Evolutionary conservation across 176 grass and related monocot genomes (phyloP).

Genomic region (Aegilops umbellulata): DNA sequence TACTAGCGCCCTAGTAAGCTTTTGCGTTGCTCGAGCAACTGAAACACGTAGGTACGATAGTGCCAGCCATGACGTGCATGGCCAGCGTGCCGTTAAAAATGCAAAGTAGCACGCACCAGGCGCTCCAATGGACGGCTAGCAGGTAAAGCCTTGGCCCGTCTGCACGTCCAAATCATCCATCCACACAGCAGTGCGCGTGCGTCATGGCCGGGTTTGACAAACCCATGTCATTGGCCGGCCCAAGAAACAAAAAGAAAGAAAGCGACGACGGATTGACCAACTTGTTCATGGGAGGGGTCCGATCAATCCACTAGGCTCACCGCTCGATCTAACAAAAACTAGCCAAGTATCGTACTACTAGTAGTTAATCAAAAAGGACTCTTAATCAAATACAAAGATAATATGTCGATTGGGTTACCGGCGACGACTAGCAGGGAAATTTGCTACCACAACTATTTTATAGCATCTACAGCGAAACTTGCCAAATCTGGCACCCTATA

Average conservation of each 20-base stretch:
- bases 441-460: too few species aligned
- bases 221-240: neutral
- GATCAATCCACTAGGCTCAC: neutral
- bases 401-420: too few species aligned
- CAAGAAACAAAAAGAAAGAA: neutral
- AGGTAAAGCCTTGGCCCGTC: slow-evolving; percentile 9
- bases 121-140: slow-evolving; percentile 23
- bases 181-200: neutral
- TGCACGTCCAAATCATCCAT: slow-evolving; percentile 38
- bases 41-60: neutral
- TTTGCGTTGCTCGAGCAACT: neutral
- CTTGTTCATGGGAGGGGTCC: neutral
- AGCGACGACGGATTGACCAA: neutral
- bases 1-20: neutral
- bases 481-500: too few species aligned
- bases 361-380: too few species aligned
- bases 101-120: neutral
- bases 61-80: slow-evolving; percentile 13
- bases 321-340: neutral
- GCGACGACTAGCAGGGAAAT: too few species aligned
- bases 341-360: neutral
- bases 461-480: too few species aligned
- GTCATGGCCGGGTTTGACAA: slow-evolving; percentile 1
- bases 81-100: too few species aligned
- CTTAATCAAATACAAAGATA: too few species aligned